These are phyloP conservation scores for Solanum hybrid DNA, from an alignment of 305 asterid genomes.

Conservation along the genomic window DNA sequence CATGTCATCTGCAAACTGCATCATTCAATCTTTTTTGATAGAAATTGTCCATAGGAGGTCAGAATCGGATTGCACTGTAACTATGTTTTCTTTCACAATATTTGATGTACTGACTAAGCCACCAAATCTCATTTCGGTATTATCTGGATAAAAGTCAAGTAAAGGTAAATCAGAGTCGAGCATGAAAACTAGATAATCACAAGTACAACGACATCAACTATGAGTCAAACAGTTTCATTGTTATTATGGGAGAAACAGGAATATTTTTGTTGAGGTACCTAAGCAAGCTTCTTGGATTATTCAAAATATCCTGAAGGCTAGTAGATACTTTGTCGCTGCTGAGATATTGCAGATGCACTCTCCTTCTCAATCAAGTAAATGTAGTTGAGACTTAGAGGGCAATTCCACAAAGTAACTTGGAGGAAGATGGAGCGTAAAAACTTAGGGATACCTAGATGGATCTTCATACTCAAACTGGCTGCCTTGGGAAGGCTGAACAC, in stretches of 20 bases:
- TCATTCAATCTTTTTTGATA: slow-evolving; percentile 31
- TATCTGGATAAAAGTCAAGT: slow-evolving; percentile 30
- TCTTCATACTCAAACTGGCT: neutral
- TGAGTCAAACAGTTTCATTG: neutral
- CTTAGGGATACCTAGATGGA: neutral
- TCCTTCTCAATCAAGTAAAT: neutral
- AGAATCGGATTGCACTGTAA: slow-evolving; percentile 63
- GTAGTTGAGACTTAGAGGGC: neutral
- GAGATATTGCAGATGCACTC: neutral
- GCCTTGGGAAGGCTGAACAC: neutral
- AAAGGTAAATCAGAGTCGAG: slow-evolving; percentile 11
- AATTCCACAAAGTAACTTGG: neutral
- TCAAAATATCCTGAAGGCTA: neutral
- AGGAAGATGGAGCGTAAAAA: neutral
- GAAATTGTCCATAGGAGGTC: slow-evolving; percentile 92
- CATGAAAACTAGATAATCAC: neutral
- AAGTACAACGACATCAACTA: neutral
- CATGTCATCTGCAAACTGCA: neutral
- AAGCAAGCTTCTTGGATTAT: neutral
- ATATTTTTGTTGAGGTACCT: neutral
- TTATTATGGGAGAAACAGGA: neutral
- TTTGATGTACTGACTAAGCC: slow-evolving; percentile 84
- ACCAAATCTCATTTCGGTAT: slow-evolving; percentile 75
- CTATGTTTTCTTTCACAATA: slow-evolving; percentile 40
- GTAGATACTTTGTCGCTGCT: neutral